Base-by-base conservation (phyloP, 352 stramenopile genomes). In the Globisporangium lucens region DNA sequence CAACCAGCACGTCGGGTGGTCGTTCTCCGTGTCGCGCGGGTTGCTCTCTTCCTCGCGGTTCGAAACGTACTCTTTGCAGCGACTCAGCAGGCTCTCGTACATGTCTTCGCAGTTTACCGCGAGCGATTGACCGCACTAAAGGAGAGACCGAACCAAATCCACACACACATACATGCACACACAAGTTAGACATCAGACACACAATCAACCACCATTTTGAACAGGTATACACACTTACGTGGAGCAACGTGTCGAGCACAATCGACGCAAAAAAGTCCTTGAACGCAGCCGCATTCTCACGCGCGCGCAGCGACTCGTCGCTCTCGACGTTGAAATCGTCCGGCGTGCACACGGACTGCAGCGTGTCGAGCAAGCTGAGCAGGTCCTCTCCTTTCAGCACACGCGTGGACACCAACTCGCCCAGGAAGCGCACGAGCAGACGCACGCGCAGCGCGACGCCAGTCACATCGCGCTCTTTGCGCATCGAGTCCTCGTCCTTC, bases 211-310 rank as follows among this genome's bases (percentile, higher is more conserved):
- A 49, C 35, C n/a, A 20, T 5, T 17, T 10, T 35, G 22, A 52
- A 29, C 30, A 71, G 49, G 20, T 27, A 5, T 5, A 69, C 76
- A 5, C 8, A 69, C 76, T 47, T 76, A 82, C 78, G 59, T 92
- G 82, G 2, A 93, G 57, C 38, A 95, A 63, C 29, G 83, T 78
- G 59, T 93, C 82, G 27, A 95, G 74, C 52, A 93, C 85, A 43
- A 93, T 67, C 2, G 77, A 77, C 1, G 81, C 80, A 61, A 92
- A 84, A 43, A 89, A 93, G 65, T 95, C 87, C 60, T 95, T 93
- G 77, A 85, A 91, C 13, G 87, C 85, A 0, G 75, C 76, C 0
- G 75, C 71, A 61, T 91, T 66, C 64, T 94, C 83, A 3, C 73
- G 70, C 3, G 66, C 67, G 22, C 80, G 67, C 17, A 89, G 63